Conservation (phyloP, 257 asterid species). For the Nicotiana obtusifolia region DNA sequence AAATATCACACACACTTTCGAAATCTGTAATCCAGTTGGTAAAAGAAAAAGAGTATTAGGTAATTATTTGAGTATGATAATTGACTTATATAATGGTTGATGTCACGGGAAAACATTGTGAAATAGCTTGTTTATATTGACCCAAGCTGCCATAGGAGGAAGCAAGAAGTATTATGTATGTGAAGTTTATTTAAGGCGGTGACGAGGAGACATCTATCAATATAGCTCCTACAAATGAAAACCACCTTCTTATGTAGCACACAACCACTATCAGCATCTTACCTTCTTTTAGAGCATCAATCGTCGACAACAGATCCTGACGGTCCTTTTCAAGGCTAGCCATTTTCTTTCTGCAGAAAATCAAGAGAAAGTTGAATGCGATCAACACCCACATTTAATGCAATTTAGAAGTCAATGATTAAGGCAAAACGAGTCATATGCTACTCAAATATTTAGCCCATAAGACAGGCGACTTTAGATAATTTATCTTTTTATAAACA, state of each 20-base stretch:
- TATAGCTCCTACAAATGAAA: too few species aligned
- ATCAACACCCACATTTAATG: background rate
- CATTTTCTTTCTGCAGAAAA: slow-evolving; percentile 55
- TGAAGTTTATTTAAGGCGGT: too few species aligned
- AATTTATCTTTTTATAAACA: too few species aligned
- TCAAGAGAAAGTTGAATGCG: background rate
- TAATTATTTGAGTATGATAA: background rate
- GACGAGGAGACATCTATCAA: too few species aligned
- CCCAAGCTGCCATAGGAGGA: too few species aligned
- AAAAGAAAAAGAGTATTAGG: too few species aligned
- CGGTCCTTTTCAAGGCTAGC: slow-evolving; percentile 80
- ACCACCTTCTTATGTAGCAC: background rate
- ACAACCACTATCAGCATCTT: background rate
- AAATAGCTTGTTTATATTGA: background rate
- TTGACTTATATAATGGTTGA: background rate
- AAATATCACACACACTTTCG: too few species aligned
- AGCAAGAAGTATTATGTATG: too few species aligned
- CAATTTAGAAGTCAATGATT: background rate
- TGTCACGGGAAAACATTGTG: background rate
- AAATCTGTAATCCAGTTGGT: too few species aligned
- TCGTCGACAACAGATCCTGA: slow-evolving; percentile 76
- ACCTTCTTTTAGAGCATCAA: slow-evolving; percentile 94
- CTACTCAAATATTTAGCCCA: too few species aligned
- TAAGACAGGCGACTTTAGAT: too few species aligned
- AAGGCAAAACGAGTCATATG: background rate